Conservation (phyloP, 768 basidiomycete genomes). For the Rhodocollybia butyracea region DNA sequence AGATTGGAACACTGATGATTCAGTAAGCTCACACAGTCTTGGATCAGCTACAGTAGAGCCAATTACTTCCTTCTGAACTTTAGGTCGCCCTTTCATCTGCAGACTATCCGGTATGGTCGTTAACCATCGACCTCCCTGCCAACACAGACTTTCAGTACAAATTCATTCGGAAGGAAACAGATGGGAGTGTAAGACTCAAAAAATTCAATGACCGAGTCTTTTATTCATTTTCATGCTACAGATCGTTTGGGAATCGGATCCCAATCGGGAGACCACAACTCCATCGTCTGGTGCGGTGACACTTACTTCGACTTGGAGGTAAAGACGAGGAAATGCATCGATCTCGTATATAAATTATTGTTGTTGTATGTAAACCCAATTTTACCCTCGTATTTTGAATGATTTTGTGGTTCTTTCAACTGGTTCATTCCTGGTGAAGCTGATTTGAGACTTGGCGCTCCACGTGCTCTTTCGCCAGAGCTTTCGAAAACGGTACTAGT, state of each 20-base stretch:
- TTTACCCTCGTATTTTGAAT: no score
- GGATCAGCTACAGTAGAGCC: background rate
- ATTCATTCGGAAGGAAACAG: slow-evolving; percentile 53
- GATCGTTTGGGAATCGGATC: slow-evolving; percentile 63
- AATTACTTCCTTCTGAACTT: background rate
- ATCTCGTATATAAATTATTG: no score
- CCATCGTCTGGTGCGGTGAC: slow-evolving; percentile 37
- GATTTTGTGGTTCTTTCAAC: no score
- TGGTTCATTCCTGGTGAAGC: no score
- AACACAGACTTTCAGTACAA: slow-evolving; percentile 55
- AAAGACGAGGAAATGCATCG: no score
- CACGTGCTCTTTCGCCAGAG: no score
- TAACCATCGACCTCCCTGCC: slow-evolving; percentile 46
- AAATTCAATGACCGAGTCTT: background rate
- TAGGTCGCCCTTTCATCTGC: slow-evolving; percentile 52
- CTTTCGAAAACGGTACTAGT: no score
- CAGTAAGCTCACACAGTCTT: slow-evolving; percentile 33
- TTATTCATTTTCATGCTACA: slow-evolving; percentile 13
- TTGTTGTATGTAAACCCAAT: no score
- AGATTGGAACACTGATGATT: slow-evolving; percentile 42
- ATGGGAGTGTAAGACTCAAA: slow-evolving; percentile 44
- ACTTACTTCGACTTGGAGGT: slow-evolving; percentile 43
- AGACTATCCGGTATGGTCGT: slow-evolving; percentile 52
- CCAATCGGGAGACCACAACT: slow-evolving; percentile 48
- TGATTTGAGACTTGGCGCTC: no score